These are phyloP conservation scores for Entomortierella beljakovae DNA, from an alignment of 192 early-diverging fungal genomes.

Conservation along the genomic window DNA sequence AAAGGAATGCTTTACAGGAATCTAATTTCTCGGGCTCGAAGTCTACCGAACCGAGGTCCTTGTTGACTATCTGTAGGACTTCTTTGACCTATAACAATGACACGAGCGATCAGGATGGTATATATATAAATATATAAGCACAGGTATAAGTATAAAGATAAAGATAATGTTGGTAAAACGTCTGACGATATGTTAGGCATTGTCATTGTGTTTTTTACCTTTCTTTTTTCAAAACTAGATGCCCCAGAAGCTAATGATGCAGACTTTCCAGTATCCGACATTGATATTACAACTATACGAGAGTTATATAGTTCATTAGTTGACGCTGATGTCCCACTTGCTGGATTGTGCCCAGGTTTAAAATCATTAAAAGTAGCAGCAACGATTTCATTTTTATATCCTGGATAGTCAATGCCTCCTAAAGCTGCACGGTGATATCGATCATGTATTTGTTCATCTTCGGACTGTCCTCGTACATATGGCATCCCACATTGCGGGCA, in stretches of 20 bases:
- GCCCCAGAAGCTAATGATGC: not conserved
- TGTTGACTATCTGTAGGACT: slow-evolving; percentile 49
- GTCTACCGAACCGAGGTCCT: slow-evolving; percentile 55
- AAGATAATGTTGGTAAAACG: no score
- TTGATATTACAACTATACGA: slow-evolving; percentile 48
- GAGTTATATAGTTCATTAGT: slow-evolving; percentile 11
- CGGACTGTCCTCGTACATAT: slow-evolving; percentile 51
- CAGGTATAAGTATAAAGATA: no score
- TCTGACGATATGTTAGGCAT: not conserved
- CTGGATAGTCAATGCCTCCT: slow-evolving; percentile 58
- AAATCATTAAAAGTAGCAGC: slow-evolving; percentile 29
- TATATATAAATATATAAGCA: no score
- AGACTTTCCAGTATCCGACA: slow-evolving; percentile 30
- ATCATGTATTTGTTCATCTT: slow-evolving; percentile 57
- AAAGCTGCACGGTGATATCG: slow-evolving; percentile 51
- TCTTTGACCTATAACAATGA: slow-evolving; percentile 46
- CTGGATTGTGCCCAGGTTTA: not conserved
- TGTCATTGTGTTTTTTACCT: slow-evolving; percentile 29
- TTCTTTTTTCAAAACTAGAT: slow-evolving; percentile 46
- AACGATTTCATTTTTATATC: slow-evolving; percentile 58
- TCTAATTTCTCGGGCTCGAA: slow-evolving; percentile 44
- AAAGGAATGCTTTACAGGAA: slow-evolving; percentile 56
- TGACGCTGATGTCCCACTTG: not conserved
- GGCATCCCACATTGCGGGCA: slow-evolving; percentile 61
- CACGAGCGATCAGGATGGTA: no score